Conservation (phyloP, 345 rosid genomes). For the Carallia brachiata region DNA sequence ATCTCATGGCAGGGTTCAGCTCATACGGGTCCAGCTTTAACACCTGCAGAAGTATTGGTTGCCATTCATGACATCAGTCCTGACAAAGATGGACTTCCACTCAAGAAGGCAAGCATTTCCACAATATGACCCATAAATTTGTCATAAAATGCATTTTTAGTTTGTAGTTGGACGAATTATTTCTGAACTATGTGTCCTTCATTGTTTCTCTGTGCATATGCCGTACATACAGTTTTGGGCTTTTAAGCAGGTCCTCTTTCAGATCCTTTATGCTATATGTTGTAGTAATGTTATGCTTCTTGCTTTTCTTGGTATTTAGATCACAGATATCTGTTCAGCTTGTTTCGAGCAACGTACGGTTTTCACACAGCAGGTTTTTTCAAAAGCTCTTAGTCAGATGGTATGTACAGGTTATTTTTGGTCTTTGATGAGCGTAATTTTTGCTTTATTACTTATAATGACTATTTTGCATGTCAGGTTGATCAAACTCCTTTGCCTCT, state of each 20-base stretch:
- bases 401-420: conserved; percentile 37
- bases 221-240: neutral
- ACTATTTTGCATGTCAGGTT: conserved; percentile 58
- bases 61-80: conserved; percentile 90
- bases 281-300: neutral
- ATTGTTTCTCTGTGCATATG: neutral
- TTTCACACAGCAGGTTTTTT: conserved; percentile 91
- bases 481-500: conserved; percentile 85
- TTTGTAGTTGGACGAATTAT: too few relatives aligned
- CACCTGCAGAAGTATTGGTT: conserved; percentile 94
- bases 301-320: conserved; percentile 44
- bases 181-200: too few relatives aligned
- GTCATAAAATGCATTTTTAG: too few relatives aligned
- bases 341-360: conserved; percentile 98
- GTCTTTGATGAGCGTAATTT: neutral
- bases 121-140: neutral
- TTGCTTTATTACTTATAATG: conserved; percentile 14
- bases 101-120: conserved; percentile 61
- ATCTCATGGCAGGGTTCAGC: conserved; percentile 82
- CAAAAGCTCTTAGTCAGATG: conserved; percentile 94
- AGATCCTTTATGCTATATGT: neutral
- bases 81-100: conserved; percentile 77
- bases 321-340: conserved; percentile 90
- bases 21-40: conserved; percentile 97
- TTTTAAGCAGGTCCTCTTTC: neutral